A percentile compares a stretch with the other conserved stretches of the same genome.
These are phyloP conservation scores for Mycena epipterygia DNA, from an alignment of 768 basidiomycete genomes.

Conservation along the genomic window DNA sequence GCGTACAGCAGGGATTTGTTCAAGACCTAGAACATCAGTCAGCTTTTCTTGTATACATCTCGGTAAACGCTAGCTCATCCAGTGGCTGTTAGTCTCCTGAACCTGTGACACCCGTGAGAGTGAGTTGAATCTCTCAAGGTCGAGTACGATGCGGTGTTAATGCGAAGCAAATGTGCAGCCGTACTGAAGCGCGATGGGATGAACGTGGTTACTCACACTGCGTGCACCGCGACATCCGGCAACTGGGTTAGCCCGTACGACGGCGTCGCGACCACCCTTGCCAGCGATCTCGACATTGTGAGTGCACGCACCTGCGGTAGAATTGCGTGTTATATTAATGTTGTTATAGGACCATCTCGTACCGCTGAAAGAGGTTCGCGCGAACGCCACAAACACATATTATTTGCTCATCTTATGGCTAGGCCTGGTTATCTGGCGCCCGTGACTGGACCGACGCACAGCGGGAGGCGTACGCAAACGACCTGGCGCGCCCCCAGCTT, in stretches of 20 bases:
- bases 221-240: slow-evolving; percentile 62
- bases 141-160: no score
- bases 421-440: slow-evolving; percentile 72
- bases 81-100: slow-evolving; percentile 56
- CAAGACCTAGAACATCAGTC: slow-evolving; percentile 64
- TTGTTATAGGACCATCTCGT: slow-evolving; percentile 63
- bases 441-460: slow-evolving; percentile 63
- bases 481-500: slow-evolving; percentile 67
- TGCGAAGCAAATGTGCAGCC: slow-evolving; percentile 31
- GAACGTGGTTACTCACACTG: slow-evolving; percentile 54
- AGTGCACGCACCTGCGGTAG: neutral
- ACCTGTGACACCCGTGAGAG: slow-evolving; percentile 67
- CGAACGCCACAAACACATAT: neutral
- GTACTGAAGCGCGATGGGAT: slow-evolving; percentile 62
- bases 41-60: slow-evolving; percentile 48
- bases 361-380: slow-evolving; percentile 62
- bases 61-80: slow-evolving; percentile 1
- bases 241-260: slow-evolving; percentile 69
- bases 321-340: neutral
- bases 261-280: slow-evolving; percentile 55
- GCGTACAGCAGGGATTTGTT: slow-evolving; percentile 58
- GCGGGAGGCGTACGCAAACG: slow-evolving; percentile 68
- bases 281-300: slow-evolving; percentile 67
- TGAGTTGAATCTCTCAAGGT: slow-evolving; percentile 61
- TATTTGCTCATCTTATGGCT: neutral